Evolutionary conservation across 257 asterid species (phyloP).

Genomic region (Solanum megistacrolobum): DNA sequence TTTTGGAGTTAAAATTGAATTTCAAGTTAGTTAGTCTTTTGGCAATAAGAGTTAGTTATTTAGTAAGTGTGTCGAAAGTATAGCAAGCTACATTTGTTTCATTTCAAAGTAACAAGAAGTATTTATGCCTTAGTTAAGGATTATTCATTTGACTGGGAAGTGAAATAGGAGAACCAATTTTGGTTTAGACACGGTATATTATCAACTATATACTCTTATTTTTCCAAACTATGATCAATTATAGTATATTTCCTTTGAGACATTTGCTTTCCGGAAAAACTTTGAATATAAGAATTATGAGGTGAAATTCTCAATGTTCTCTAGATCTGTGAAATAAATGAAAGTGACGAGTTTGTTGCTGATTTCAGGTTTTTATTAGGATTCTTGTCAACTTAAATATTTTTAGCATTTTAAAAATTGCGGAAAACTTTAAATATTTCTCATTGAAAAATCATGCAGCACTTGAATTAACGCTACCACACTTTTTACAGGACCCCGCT

Average conservation of each 20-base stretch:
- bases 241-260: not conserved
- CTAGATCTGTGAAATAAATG: not conserved
- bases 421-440: not conserved
- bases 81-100: not conserved
- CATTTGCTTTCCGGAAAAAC: not conserved
- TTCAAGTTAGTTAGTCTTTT: not conserved
- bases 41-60: not conserved
- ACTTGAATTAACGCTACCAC: not conserved
- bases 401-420: not conserved
- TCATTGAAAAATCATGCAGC: not conserved
- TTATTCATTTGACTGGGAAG: not conserved
- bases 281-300: not conserved
- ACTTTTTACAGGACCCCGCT: constrained; percentile 25
- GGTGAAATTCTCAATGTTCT: not conserved
- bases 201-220: not conserved
- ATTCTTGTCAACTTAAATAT: not conserved
- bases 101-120: not conserved
- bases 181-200: not conserved
- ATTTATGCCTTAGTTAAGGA: not conserved
- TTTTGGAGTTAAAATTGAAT: not conserved
- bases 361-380: not conserved
- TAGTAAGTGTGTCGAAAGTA: not conserved
- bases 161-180: not conserved
- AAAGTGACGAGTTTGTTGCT: not conserved
- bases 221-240: not conserved